Percentiles rank a stretch among this genome's conserved stretches.
Evolutionary conservation across 345 rosid genomes (phyloP).

Genomic region (Cardamine resedifolia): DNA sequence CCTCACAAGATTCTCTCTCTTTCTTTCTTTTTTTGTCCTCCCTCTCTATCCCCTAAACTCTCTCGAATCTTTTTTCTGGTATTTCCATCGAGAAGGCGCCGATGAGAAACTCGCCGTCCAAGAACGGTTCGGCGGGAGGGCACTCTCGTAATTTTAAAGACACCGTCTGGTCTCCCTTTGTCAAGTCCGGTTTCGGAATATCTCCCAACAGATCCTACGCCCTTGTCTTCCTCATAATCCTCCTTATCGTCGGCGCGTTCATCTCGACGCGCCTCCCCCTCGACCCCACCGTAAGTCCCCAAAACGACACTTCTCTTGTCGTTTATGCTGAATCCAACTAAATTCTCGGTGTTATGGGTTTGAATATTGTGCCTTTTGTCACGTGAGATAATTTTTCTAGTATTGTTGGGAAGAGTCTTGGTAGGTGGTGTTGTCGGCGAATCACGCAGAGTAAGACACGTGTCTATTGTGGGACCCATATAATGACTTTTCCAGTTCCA

Average conservation of each 20-base stretch:
- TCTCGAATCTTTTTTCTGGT: background rate
- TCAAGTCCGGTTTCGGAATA: slow-evolving; percentile 28
- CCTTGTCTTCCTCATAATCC: slow-evolving; percentile 37
- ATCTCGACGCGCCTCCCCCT: slow-evolving; percentile 59
- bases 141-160: background rate
- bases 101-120: slow-evolving; percentile 38
- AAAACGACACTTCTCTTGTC: slow-evolving; percentile 15
- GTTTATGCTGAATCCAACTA: background rate
- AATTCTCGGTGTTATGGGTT: background rate
- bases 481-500: background rate
- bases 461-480: background rate
- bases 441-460: background rate
- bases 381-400: slow-evolving; percentile 22
- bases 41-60: slow-evolving; percentile 2
- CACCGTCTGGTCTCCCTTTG: background rate
- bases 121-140: slow-evolving; percentile 21
- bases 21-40: background rate
- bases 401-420: slow-evolving; percentile 2
- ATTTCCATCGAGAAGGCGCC: background rate
- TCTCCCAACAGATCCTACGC: slow-evolving; percentile 43
- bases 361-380: slow-evolving; percentile 20
- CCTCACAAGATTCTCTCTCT: slow-evolving; percentile 29
- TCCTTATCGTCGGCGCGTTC: slow-evolving; percentile 71
- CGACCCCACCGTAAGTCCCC: slow-evolving; percentile 46
- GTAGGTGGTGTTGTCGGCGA: slow-evolving; percentile 23